phyloP scores from a whole-genome alignment of 192 early-diverging fungal genomes.

The Backusella liffmaniae region DNA sequence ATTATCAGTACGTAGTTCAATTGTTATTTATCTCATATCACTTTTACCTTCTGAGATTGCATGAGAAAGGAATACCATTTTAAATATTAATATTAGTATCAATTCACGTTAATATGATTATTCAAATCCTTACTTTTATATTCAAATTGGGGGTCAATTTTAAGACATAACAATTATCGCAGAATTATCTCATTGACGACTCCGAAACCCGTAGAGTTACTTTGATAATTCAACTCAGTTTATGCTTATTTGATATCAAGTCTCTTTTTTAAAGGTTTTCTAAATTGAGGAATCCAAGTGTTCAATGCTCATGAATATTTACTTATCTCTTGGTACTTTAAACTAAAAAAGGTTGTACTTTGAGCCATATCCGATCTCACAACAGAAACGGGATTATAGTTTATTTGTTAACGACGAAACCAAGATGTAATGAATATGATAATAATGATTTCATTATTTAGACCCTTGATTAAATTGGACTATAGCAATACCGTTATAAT shows the following conservation, averaged over 20 bases:
- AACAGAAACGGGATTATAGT: not conserved
- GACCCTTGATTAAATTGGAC: not conserved
- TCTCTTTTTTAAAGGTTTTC: not conserved
- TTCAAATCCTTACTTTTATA: not conserved
- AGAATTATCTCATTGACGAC: not conserved
- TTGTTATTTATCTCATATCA: not conserved
- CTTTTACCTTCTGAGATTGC: constrained; percentile 27
- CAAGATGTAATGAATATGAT: not conserved
- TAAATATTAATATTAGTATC: not conserved
- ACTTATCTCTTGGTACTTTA: not conserved
- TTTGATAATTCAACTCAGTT: not conserved
- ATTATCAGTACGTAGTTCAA: no score
- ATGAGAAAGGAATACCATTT: constrained; percentile 28
- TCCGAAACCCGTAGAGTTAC: not conserved
- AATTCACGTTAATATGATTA: not conserved
- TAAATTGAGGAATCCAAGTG: not conserved
- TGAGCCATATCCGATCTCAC: not conserved
- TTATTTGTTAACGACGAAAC: not conserved
- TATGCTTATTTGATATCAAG: not conserved
- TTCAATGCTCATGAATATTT: not conserved
- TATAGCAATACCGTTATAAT: no score
- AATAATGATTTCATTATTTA: not conserved
- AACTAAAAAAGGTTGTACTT: not conserved
- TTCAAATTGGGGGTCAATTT: not conserved
- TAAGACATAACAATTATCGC: not conserved